A percentile compares a stretch with the other conserved stretches of the same genome.
phyloP scores from a whole-genome alignment of 139 green algal species.

The Coelastrella sp. region DNA sequence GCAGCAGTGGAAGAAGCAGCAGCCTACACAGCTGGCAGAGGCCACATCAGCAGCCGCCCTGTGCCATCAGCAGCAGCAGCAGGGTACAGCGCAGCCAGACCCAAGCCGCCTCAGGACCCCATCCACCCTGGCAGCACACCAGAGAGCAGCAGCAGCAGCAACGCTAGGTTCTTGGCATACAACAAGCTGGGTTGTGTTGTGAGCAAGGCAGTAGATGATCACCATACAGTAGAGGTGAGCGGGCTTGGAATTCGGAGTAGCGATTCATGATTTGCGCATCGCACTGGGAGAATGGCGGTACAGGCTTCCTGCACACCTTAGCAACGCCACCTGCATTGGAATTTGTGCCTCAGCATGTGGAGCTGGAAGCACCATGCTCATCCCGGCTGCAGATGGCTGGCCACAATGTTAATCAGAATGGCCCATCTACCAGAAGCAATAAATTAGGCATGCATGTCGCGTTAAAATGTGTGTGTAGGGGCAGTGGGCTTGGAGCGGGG shows the following conservation, averaged over 20 bases:
- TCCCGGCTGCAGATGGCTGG: too few relatives aligned
- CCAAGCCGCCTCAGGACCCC: constrained; percentile 64
- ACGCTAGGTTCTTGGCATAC: constrained; percentile 81
- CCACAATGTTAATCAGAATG: too few relatives aligned
- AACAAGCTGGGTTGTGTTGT: constrained; percentile 79
- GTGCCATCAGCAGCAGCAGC: neutral
- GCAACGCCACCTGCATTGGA: too few relatives aligned
- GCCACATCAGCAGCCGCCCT: neutral
- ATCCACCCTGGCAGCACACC: constrained; percentile 80
- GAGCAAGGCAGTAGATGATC: constrained; percentile 64
- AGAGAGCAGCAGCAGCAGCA: neutral
- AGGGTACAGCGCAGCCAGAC: constrained; percentile 9
- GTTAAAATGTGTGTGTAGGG: too few relatives aligned
- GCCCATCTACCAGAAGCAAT: too few relatives aligned
- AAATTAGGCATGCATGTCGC: too few relatives aligned
- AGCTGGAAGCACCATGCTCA: too few relatives aligned
- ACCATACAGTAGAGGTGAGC: constrained; percentile 76
- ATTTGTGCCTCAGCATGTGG: too few relatives aligned
- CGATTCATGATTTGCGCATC: neutral
- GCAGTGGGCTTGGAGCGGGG: too few relatives aligned
- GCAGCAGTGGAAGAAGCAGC: constrained; percentile 1
- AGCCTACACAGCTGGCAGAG: neutral
- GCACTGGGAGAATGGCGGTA: neutral
- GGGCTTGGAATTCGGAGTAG: neutral
- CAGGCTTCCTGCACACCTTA: neutral